Evolutionary conservation across 306 rosid genomes (phyloP).

Genomic region (Sicyos baderoa): DNA sequence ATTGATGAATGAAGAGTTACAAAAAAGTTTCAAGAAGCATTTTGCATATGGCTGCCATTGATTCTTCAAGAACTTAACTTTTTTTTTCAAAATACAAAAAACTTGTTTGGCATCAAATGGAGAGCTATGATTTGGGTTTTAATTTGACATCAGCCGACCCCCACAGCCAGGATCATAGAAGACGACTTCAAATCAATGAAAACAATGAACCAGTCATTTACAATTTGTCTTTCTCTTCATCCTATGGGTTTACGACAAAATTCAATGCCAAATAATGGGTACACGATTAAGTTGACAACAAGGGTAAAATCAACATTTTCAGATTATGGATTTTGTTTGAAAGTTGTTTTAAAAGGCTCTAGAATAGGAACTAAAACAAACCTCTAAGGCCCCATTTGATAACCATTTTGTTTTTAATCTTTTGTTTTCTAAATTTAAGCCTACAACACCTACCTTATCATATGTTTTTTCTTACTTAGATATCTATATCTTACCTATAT

Average conservation of each 20-base stretch:
- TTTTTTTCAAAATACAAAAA: neutral
- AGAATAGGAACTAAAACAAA: no score
- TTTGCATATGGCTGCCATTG: neutral
- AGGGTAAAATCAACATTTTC: neutral
- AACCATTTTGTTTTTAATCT: no score
- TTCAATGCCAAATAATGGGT: conserved; percentile 5
- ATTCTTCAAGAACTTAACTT: neutral
- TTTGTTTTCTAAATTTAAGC: no score
- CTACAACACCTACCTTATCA: no score
- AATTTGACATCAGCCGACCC: conserved; percentile 5
- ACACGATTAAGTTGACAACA: neutral
- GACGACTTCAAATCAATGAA: conserved; percentile 2
- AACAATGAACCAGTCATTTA: conserved; percentile 12
- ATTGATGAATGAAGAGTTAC: no score
- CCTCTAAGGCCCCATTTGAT: no score
- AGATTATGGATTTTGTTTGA: no score
- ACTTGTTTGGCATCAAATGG: neutral
- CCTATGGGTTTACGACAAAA: conserved; percentile 24
- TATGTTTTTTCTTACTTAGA: no score
- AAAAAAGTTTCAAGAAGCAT: neutral
- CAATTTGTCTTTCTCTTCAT: conserved; percentile 35
- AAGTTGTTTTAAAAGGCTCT: no score
- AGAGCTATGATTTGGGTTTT: neutral
- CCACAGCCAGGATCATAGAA: neutral
- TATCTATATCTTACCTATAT: no score